phyloP scores from a whole-genome alignment of 2,329 filamentous ascomycete species.

The Colletotrichum filicis region DNA sequence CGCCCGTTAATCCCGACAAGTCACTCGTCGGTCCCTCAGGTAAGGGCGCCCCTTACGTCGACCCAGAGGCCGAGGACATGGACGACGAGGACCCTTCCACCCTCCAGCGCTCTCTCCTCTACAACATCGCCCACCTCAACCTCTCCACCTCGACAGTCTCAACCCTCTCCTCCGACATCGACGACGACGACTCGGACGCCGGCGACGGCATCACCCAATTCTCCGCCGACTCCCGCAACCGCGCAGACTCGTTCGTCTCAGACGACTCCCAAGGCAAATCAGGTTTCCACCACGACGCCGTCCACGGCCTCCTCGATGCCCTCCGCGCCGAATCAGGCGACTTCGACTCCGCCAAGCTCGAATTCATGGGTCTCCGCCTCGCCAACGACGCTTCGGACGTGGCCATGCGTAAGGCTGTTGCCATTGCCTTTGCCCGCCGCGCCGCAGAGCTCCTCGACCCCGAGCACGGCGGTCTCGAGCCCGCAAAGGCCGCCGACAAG shows the following conservation, averaged over 20 bases:
- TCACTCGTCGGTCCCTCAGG: conserved; percentile 60
- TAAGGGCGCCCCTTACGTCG: conserved; percentile 60
- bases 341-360: conserved; percentile 85
- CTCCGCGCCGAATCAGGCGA: conserved; percentile 80
- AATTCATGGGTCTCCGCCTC: conserved; percentile 93
- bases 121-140: conserved; percentile 63
- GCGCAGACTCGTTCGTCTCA: conserved; percentile 78
- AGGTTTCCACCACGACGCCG: conserved; percentile 87
- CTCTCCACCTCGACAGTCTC: conserved; percentile 67
- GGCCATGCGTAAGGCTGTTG: conserved; percentile 88
- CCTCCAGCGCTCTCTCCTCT: conserved; percentile 67
- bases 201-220: conserved; percentile 67
- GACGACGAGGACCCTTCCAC: conserved; percentile 60
- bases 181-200: conserved; percentile 73
- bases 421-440: conserved; percentile 84
- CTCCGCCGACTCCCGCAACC: conserved; percentile 68
- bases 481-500: conserved; percentile 72
- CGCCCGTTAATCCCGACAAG: conserved; percentile 52
- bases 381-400: conserved; percentile 89
- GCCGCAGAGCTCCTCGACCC: conserved; percentile 74
- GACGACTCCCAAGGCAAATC: conserved; percentile 71
- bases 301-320: conserved; percentile 86
- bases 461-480: conserved; percentile 64
- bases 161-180: conserved; percentile 71
- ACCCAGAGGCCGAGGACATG: conserved; percentile 60